Base-by-base conservation (phyloP, 2,329 filamentous ascomycete species). In the Claviceps humidiphila region DNA sequence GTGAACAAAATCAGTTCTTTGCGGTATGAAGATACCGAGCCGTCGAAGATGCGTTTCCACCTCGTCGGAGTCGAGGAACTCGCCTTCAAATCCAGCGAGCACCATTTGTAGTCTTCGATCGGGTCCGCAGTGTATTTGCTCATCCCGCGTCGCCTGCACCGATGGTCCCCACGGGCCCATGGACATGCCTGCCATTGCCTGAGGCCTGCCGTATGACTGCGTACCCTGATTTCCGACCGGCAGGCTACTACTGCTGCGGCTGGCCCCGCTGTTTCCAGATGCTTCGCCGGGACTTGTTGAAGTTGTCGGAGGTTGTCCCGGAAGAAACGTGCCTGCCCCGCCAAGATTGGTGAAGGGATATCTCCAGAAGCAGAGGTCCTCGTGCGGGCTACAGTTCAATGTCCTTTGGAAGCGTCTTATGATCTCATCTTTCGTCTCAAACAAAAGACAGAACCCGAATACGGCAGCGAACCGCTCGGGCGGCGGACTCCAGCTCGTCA, bases 51-150 rank as follows among this genome's bases (percentile, higher is more conserved):
- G 93, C 13, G 78, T 74, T 64, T 93, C 85, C 0, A 89, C 82
- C 63, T 93, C 88, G 54, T 87, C 77, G 0, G 81, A 70, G 61
- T 93, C 87, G 58, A 85, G 87, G 72, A 87, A 93, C 49, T 87
- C 79, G 4, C 86, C 86, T 54, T 85, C 77, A 55, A 83, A 85
- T 0, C 80, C 84, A 1, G 77, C 74, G 7, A 82, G 64, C 41
- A 73, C 74, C 56, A 78, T 74, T 20, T 69, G 69, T 57, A 85
- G 71, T 16, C 72, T 69, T 13, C 65, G 61, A 22, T 55, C 53
- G 3, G 39, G 9, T 3, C 52, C 44, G n/a, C 44, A 48, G 40
- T 73, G 69, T 7, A 82, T 58, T 20, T 67, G 59, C 5, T 68
- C 63, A 26, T 76, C 73, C 17, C 70, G 65, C 1, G 70, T 64